Percentiles rank a stretch among this genome's conserved stretches.
Conservation (phyloP, 495 filamentous ascomycete species). For the Aspergillus cristatus region DNA sequence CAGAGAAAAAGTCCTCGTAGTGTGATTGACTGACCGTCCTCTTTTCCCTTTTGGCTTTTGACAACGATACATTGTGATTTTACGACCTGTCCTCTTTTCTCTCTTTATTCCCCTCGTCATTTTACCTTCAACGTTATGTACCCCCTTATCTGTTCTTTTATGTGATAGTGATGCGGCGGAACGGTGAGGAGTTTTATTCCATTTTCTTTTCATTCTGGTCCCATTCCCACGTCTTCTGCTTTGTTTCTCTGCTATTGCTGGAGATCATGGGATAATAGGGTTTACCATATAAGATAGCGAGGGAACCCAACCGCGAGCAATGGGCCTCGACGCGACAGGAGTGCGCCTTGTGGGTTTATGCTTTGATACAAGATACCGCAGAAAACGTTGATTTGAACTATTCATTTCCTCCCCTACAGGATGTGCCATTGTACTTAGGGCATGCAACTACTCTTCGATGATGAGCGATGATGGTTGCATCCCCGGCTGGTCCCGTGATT, state of each 20-base stretch:
- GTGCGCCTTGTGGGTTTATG: conserved; percentile 20
- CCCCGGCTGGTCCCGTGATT: too few species aligned
- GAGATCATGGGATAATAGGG: conserved; percentile 4
- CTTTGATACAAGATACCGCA: conserved; percentile 21
- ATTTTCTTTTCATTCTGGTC: too few species aligned
- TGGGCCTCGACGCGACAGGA: too few species aligned
- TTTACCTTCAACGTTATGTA: conserved; percentile 5
- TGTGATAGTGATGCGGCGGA: conserved; percentile 2
- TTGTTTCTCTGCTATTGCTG: not conserved
- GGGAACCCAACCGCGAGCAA: conserved; percentile 13
- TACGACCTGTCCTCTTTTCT: conserved; percentile 11
- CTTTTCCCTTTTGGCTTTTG: conserved; percentile 15
- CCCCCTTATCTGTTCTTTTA: not conserved
- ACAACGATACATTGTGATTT: conserved; percentile 17
- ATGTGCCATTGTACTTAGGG: too few species aligned
- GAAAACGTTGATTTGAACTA: conserved; percentile 15
- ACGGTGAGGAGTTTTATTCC: too few species aligned
- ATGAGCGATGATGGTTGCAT: too few species aligned
- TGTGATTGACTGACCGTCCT: conserved; percentile 5
- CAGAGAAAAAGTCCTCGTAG: conserved; percentile 16
- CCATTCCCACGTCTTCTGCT: not conserved
- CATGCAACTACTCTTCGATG: too few species aligned
- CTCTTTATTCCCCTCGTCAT: not conserved
- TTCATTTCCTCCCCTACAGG: conserved; percentile 4
- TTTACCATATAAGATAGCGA: conserved; percentile 7